Percentiles rank a stretch among this genome's conserved stretches.
phyloP scores from a whole-genome alignment of 2,329 filamentous ascomycete genomes.

The Aureobasidium sp. region DNA sequence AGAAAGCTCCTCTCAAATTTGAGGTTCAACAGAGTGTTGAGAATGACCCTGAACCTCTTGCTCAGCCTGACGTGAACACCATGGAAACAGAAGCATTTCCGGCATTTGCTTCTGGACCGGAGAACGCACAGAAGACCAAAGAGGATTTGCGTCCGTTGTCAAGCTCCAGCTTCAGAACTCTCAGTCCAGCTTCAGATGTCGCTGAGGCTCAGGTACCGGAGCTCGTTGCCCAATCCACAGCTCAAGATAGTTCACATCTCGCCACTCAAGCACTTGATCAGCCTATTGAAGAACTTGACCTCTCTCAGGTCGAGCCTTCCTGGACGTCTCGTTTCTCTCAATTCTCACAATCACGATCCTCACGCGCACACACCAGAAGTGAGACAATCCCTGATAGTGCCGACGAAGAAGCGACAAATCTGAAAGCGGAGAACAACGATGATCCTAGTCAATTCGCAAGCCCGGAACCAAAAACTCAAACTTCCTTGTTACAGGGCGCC shows the following conservation, averaged over 20 bases:
- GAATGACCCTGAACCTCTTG: background rate
- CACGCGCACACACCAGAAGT: constrained; percentile 8
- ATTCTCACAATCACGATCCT: background rate
- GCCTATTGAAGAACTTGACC: constrained; percentile 9
- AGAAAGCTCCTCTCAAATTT: background rate
- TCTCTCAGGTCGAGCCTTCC: constrained; percentile 9
- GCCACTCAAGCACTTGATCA: background rate
- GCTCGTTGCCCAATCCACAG: background rate
- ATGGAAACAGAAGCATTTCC: background rate
- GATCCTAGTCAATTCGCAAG: background rate
- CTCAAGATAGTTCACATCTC: background rate
- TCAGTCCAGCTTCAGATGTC: background rate
- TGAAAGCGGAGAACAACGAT: background rate
- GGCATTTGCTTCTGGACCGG: background rate
- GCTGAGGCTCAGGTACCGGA: background rate
- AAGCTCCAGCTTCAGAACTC: constrained; percentile 7
- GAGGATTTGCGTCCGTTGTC: background rate
- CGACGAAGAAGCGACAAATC: background rate
- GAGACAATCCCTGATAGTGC: constrained; percentile 13
- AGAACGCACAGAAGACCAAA: background rate
- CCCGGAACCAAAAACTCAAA: background rate
- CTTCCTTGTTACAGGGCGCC: background rate
- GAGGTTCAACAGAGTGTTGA: constrained; percentile 1
- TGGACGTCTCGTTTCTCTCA: background rate
- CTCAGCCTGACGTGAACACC: background rate